Percentiles rank a stretch among this genome's conserved stretches.
These are phyloP conservation scores for Cucumis cinereus DNA, from an alignment of 306 rosid species.

Conservation along the genomic window DNA sequence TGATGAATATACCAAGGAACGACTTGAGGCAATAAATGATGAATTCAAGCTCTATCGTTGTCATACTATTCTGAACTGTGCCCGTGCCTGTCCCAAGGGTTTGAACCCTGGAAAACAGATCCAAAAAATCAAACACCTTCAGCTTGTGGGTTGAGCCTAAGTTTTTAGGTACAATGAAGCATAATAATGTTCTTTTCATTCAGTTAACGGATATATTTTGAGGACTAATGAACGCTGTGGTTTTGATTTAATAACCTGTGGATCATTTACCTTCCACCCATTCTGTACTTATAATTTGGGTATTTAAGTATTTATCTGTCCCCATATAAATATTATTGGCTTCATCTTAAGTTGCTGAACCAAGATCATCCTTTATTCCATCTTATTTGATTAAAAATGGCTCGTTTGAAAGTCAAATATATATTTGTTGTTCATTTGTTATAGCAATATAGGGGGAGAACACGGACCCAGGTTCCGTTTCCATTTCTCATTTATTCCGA, in stretches of 20 bases:
- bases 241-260: slow-evolving; percentile 35
- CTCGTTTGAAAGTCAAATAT: neutral
- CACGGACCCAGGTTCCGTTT: neutral
- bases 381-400: neutral
- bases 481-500: neutral
- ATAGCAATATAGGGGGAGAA: neutral
- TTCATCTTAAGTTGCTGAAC: neutral
- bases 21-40: slow-evolving; percentile 79
- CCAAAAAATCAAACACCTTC: slow-evolving; percentile 57
- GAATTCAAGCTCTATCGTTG: slow-evolving; percentile 99
- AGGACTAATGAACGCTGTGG: slow-evolving; percentile 7
- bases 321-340: slow-evolving; percentile 23
- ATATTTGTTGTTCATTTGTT: neutral
- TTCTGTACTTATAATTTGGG: slow-evolving; percentile 20
- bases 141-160: slow-evolving; percentile 18
- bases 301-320: slow-evolving; percentile 15
- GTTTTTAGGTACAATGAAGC: slow-evolving; percentile 12
- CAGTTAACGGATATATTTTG: slow-evolving; percentile 20
- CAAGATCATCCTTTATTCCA: neutral
- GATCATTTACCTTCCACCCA: slow-evolving; percentile 15
- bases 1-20: slow-evolving; percentile 83
- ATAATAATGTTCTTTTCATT: slow-evolving; percentile 18
- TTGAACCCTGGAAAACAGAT: slow-evolving; percentile 96
- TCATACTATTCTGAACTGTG: slow-evolving; percentile 95
- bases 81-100: slow-evolving; percentile 97